Conservation (phyloP, 805 yeast species). For the Kluyveromyces aestuarii region DNA sequence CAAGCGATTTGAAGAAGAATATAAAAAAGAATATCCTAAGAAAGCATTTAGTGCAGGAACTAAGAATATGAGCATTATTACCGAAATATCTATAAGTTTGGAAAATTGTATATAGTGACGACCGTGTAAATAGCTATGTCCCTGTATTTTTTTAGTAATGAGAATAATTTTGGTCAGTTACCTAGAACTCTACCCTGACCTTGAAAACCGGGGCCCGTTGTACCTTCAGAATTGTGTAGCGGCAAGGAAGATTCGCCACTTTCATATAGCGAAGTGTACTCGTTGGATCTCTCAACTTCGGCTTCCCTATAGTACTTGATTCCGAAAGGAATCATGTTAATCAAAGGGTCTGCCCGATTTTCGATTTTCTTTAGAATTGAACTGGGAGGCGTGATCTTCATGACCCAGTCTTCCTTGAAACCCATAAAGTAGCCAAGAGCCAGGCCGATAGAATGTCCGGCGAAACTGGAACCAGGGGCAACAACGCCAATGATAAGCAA, state of each 20-base stretch:
- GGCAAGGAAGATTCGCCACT: conserved; percentile 9
- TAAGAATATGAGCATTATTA: conserved; percentile 7
- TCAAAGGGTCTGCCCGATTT: conserved; percentile 38
- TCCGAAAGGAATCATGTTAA: conserved; percentile 43
- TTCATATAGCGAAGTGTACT: conserved; percentile 24
- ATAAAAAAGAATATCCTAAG: conserved; percentile 65
- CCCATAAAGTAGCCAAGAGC: conserved; percentile 57
- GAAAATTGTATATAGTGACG: background rate
- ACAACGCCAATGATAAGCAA: conserved; percentile 42
- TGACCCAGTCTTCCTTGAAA: conserved; percentile 40
- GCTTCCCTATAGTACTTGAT: conserved; percentile 53
- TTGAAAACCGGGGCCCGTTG: conserved; percentile 3
- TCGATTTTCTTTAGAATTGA: conserved; percentile 59
- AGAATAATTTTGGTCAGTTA: background rate
- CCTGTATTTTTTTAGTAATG: background rate
- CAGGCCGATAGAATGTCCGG: conserved; percentile 67
- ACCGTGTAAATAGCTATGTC: background rate
- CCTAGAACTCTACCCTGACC: conserved; percentile 17
- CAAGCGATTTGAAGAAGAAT: conserved; percentile 36
- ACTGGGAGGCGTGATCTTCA: conserved; percentile 55
- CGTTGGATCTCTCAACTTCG: conserved; percentile 30
- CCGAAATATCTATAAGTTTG: background rate
- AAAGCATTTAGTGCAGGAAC: conserved; percentile 39
- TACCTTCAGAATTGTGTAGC: conserved; percentile 6
- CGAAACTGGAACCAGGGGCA: conserved; percentile 58